Base-by-base conservation (phyloP, 345 rosid genomes). In the Anacardium occidentale region DNA sequence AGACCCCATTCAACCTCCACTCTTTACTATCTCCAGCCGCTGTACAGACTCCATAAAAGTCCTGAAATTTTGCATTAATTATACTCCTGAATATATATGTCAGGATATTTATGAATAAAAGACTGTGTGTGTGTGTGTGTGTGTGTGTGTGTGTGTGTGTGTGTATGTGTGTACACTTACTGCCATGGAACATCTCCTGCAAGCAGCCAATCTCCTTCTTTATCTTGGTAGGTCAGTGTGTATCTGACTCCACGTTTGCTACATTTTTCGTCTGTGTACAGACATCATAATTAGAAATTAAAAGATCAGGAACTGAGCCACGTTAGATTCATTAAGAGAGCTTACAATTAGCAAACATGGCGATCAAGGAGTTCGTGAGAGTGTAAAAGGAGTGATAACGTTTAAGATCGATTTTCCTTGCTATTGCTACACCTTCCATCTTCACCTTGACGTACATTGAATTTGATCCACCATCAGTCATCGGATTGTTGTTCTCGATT, bases 181-280 rank as follows among this genome's bases (percentile, higher is more conserved):
- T 67, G 83, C 96, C 96, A 91, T 72, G 93, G 90, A 81, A 78
- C 81, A 73, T 91, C 87, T 61, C 85, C 88, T 44, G 82, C 88
- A 55, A 78, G 69, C 67, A 89, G 74, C 91, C 84, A 87, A 62
- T 84, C 90, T 68, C 96, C 96, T 24, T 83, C 83, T 77, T 81
- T 82, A 74, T 88, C 85, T 63, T 83, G 90, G 75, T 89, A 91
- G 29, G 82, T 77, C 61, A 91, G 74, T 51, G 64, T 78, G 51
- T 78, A 87, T n/a, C 44, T 44, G 57, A 64, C 71, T 52, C 62
- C 70, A 69, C 50, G 81, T 32, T 83, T 75, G 54, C 55, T 75
- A 57, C 48, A 45, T 6, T 67, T 47, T 12, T 64, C 69, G 55
- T 72, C 87, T 86, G 83, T 37, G 1, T 37, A n/a, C n/a, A 29